Base-by-base conservation (phyloP, 2,329 filamentous ascomycete genomes). In the Ophiostoma novo-ulmi region DNA sequence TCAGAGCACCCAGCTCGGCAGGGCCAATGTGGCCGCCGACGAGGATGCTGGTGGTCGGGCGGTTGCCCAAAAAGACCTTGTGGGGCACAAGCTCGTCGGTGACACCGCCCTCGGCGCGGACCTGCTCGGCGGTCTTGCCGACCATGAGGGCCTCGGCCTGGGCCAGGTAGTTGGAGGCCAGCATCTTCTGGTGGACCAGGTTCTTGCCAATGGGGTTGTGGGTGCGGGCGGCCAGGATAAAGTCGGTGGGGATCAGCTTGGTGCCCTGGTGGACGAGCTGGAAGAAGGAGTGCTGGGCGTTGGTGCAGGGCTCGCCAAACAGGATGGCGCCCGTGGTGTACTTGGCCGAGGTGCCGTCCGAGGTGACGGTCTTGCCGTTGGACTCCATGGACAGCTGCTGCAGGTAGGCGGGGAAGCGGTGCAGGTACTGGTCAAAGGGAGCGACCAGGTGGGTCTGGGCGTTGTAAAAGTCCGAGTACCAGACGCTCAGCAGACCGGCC, bases 371-470 rank as follows among this genome's bases (percentile, higher is more conserved):
- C 87, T 99, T 99, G 79, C 95, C 95, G 82, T 99, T 99, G 73
- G 94, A 98, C 85, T 99, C 95, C 95, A 99, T 99, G 73, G 94
- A 98, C 72, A 99, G 86, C 83, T 99, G 95, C 84, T 99, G 95
- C 70, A 99, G 91, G 84, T 99, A 99, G 76, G 95, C 95, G 52
- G 95, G 94, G 90, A 99, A 98, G 76, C 95, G 92, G 87, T 97
- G 93, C 75, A 99, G 90, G 84, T 99, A 99, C 83, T 99, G 95
- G 83, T 99, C 95, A 98, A 99, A 93, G 89, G 95, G 95, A 80
- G 95, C 92, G 75, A 99, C 94, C 69, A 99, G 87, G 82, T 98
- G 95, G 73, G 95, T 98, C 84, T 99, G 95, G 69, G 95, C 93
- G 80, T 94, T 94, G 82, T 97, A 99, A 84, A 98, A 98, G 85